These are phyloP conservation scores for Fusarium robinianum DNA, from an alignment of 2,329 filamentous ascomycete species.

Conservation along the genomic window DNA sequence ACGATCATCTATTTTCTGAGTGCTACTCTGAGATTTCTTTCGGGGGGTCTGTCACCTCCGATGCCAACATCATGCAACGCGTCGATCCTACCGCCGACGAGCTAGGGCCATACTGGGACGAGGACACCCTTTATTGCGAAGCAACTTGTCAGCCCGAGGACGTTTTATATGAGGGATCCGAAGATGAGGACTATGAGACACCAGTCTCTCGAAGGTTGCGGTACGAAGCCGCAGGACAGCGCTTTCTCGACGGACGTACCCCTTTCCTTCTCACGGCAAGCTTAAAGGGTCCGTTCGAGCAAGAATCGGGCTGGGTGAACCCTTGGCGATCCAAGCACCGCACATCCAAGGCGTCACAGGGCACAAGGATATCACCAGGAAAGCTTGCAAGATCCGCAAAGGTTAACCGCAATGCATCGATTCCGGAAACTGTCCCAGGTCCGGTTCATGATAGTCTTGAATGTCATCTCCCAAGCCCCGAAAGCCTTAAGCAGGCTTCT, in stretches of 20 bases:
- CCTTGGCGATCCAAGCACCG: constrained; percentile 42
- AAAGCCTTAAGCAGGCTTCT: constrained; percentile 45
- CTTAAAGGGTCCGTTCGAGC: constrained; percentile 65
- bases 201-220: constrained; percentile 53
- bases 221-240: constrained; percentile 62
- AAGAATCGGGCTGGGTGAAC: constrained; percentile 39
- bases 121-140: constrained; percentile 53
- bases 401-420: constrained; percentile 17
- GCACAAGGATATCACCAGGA: constrained; percentile 20
- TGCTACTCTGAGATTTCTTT: too few species aligned
- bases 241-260: constrained; percentile 60
- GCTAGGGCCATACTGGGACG: constrained; percentile 29
- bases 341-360: constrained; percentile 18
- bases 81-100: constrained; percentile 15
- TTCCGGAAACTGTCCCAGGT: constrained; percentile 21
- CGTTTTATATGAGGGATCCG: constrained; percentile 59
- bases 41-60: constrained; percentile 19
- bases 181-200: constrained; percentile 57
- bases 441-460: constrained; percentile 31
- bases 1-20: too few species aligned
- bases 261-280: constrained; percentile 63
- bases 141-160: constrained; percentile 49
- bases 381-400: constrained; percentile 23
- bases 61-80: constrained; percentile 21
- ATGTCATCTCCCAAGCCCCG: constrained; percentile 50